Evolutionary conservation across 2,329 filamentous ascomycete species (phyloP).

Genomic region (Pleoardoris graminearum): DNA sequence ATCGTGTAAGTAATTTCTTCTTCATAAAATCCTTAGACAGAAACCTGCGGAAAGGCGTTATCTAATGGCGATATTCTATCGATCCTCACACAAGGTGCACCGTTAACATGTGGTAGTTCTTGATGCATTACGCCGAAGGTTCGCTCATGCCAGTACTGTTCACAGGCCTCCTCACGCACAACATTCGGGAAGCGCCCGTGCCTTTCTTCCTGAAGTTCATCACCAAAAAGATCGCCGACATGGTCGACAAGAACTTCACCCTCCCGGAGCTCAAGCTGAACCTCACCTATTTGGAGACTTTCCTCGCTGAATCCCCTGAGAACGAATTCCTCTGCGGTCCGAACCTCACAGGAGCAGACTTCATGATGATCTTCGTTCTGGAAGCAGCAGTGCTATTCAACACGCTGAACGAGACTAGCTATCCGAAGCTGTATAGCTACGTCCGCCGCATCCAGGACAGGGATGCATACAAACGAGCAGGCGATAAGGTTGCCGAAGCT

Average conservation of each 20-base stretch:
- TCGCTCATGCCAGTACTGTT: conserved; percentile 75
- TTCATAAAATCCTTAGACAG: too few relatives aligned
- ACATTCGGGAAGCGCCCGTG: conserved; percentile 56
- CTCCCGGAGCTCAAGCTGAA: conserved; percentile 53
- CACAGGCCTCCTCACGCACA: conserved; percentile 63
- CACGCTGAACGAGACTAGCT: conserved; percentile 48
- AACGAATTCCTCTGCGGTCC: conserved; percentile 56
- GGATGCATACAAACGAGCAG: conserved; percentile 52
- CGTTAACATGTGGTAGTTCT: conserved; percentile 56
- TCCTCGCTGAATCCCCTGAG: conserved; percentile 52
- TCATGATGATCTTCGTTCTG: conserved; percentile 57
- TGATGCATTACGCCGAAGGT: conserved; percentile 83
- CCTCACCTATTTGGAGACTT: conserved; percentile 56
- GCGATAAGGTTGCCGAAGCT: conserved; percentile 54
- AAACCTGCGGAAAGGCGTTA: neutral
- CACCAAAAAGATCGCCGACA: conserved; percentile 57
- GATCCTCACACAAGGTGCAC: neutral
- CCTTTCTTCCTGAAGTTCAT: conserved; percentile 73
- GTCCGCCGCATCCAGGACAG: conserved; percentile 50
- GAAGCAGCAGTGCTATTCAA: conserved; percentile 47
- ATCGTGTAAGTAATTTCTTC: conserved; percentile 45
- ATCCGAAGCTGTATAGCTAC: conserved; percentile 54
- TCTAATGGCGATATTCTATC: neutral
- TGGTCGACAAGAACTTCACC: conserved; percentile 52
- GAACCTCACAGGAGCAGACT: conserved; percentile 56